Evolutionary conservation across 202 grass and related monocot genomes (phyloP), one percentile per base, ranked within the genome.

Genomic region (Setaria italica): DNA sequence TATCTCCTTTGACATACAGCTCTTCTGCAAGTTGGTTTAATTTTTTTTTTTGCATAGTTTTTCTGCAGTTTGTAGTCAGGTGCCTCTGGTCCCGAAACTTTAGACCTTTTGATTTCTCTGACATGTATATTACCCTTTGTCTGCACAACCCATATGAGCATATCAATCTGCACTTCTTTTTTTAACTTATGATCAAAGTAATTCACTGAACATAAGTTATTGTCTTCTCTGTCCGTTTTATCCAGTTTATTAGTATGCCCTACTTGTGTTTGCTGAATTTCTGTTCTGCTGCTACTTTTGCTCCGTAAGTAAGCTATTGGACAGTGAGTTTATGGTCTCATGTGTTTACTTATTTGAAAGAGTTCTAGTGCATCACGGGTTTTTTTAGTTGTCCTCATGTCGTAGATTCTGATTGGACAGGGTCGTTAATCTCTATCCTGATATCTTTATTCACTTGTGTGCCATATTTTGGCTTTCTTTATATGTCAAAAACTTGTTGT

Each of bases 331-430:
- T 73, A 25, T 25, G 25, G 7, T 42, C 2, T 19, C 55, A 11
- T 20, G 6, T 47, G 29, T 73, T 88, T 72, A 15, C 6, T 67
- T n/a, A 20, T 66, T 57, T 79, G 29, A 58, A 84, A 84, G 59
- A 42, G 64, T 78, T 50, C 4, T 39, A 21, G 15, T 71, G 43
- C 55, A 47, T 46, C 55, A 83, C 39, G 20, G 41, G 62, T 5
- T 78, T 49, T 74, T 42, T 49, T 45, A 53, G n/a, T 20, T 73
- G 8, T 67, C 67, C 21, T 47, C 3, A 15, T 11, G 47, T 72
- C 46, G 16, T 58, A 79, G 32, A 75, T 81, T 70, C 6, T 70
- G 35, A 45, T 62, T 70, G 63, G 33, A 47, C 21, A 64, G 15
- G n/a, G 8, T 62, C 12, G 62, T 68, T 46, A 80, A 41, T n/a